phyloP scores from a whole-genome alignment of 2,329 filamentous ascomycete genomes.

The Escovopsis sp. region DNA sequence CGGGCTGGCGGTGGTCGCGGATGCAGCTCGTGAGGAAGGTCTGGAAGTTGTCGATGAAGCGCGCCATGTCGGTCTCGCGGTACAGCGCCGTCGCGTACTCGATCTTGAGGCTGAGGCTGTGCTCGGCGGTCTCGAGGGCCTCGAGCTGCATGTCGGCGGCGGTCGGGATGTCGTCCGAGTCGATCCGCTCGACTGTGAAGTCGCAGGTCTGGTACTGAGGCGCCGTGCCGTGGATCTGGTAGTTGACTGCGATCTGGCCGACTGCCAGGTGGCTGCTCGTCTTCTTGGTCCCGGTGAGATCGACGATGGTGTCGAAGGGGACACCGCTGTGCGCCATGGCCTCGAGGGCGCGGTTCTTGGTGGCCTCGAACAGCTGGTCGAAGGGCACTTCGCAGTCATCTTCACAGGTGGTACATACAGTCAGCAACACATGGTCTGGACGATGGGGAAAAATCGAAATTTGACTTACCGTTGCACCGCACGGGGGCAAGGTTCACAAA shows the following conservation, averaged over 20 bases:
- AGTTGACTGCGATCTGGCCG: constrained; percentile 12
- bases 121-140: constrained; percentile 10
- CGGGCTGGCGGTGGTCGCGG: constrained; percentile 12
- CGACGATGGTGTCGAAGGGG: constrained; percentile 12
- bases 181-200: constrained; percentile 10
- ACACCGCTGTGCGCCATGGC: constrained; percentile 11
- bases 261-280: constrained; percentile 11
- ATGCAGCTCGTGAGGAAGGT: constrained; percentile 12
- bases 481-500: constrained; percentile 13
- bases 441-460: not conserved
- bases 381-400: constrained; percentile 11
- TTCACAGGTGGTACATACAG: not conserved
- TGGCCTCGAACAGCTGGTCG: constrained; percentile 10
- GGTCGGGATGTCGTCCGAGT: constrained; percentile 12
- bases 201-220: constrained; percentile 10
- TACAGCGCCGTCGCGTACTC: constrained; percentile 12
- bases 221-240: constrained; percentile 12
- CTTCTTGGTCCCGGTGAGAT: constrained; percentile 10
- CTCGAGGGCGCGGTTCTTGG: constrained; percentile 9
- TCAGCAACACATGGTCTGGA: not conserved
- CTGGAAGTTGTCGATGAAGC: constrained; percentile 14
- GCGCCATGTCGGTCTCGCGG: constrained; percentile 9
- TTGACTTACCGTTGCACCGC: constrained; percentile 9
- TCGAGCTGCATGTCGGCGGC: constrained; percentile 12
- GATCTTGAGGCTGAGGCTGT: constrained; percentile 11